Percentiles rank a stretch among this genome's conserved stretches.
These are phyloP conservation scores for Calendula officinalis DNA, from an alignment of 129 eudicot genomes.

Conservation along the genomic window DNA sequence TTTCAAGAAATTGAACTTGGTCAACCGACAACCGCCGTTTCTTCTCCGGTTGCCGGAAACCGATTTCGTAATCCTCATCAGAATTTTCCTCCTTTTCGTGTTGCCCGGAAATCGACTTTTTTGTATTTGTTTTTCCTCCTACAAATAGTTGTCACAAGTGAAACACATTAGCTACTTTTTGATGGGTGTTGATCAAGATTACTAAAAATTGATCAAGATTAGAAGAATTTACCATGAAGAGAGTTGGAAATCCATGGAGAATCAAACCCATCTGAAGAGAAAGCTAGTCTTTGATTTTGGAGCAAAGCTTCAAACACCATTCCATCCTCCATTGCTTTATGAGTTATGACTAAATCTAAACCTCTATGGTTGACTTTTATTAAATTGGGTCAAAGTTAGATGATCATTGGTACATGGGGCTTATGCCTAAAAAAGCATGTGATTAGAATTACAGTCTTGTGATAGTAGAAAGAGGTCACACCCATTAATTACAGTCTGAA, in stretches of 20 bases:
- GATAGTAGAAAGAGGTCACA: slow-evolving; percentile 42
- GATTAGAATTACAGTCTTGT: slow-evolving; percentile 49
- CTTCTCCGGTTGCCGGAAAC: slow-evolving; percentile 61
- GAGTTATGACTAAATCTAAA: background rate
- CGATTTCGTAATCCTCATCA: slow-evolving; percentile 47
- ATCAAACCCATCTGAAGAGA: slow-evolving; percentile 50
- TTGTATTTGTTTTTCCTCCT: slow-evolving; percentile 32
- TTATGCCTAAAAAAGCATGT: slow-evolving; percentile 66
- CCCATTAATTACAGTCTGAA: slow-evolving; percentile 52
- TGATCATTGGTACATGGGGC: slow-evolving; percentile 34
- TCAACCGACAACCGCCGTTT: slow-evolving; percentile 56
- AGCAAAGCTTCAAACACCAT: slow-evolving; percentile 52
- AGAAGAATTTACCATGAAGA: slow-evolving; percentile 51
- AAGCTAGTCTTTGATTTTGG: slow-evolving; percentile 40
- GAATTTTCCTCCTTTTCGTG: slow-evolving; percentile 45
- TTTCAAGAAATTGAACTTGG: slow-evolving; percentile 77
- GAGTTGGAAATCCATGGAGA: slow-evolving; percentile 64
- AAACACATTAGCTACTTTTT: slow-evolving; percentile 20
- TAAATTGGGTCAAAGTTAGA: slow-evolving; percentile 20
- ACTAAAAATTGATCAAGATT: background rate
- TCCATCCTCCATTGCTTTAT: slow-evolving; percentile 48
- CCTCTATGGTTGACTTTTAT: slow-evolving; percentile 1
- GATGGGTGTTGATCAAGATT: slow-evolving; percentile 7
- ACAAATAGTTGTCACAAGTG: slow-evolving; percentile 27
- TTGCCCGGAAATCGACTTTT: slow-evolving; percentile 27